phyloP scores from a whole-genome alignment of 768 basidiomycete genomes.

The Naganishia vishniacii region DNA sequence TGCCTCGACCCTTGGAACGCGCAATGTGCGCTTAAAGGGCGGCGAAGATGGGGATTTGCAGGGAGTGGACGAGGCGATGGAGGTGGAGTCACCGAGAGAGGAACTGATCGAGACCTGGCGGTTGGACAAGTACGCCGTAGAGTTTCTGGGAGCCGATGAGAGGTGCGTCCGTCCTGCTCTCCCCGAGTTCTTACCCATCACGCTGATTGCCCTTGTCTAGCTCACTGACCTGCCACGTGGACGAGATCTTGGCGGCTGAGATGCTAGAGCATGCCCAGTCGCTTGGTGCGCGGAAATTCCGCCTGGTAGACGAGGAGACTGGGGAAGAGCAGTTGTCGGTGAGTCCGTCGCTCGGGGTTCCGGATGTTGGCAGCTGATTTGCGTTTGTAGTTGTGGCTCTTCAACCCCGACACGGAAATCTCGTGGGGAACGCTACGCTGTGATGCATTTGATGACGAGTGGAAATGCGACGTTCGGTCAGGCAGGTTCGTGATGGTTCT shows the following conservation, averaged over 20 bases:
- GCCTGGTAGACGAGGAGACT: background rate
- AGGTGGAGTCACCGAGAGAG: background rate
- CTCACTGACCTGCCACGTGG: background rate
- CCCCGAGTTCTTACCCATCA: background rate
- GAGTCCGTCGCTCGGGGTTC: background rate
- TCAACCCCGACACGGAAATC: conserved; percentile 13
- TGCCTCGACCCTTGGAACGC: background rate
- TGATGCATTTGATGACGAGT: background rate
- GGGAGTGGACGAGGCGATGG: background rate
- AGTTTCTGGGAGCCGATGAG: background rate
- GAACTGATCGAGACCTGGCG: background rate
- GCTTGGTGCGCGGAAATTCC: background rate
- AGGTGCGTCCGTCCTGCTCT: background rate
- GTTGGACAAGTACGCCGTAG: conserved; percentile 13
- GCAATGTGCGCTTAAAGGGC: background rate
- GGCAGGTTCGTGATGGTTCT: conserved; percentile 5
- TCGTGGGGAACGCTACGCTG: background rate
- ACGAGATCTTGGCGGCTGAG: conserved; percentile 7
- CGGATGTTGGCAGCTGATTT: background rate
- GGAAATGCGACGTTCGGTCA: background rate
- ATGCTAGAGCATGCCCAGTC: conserved; percentile 17
- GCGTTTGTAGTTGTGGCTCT: conserved; percentile 9
- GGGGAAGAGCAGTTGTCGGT: conserved; percentile 1
- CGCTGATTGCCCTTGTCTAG: background rate
- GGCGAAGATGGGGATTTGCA: background rate